Evolutionary conservation across 768 basidiomycete genomes (phyloP).

Genomic region (Hygrocybe punicea): DNA sequence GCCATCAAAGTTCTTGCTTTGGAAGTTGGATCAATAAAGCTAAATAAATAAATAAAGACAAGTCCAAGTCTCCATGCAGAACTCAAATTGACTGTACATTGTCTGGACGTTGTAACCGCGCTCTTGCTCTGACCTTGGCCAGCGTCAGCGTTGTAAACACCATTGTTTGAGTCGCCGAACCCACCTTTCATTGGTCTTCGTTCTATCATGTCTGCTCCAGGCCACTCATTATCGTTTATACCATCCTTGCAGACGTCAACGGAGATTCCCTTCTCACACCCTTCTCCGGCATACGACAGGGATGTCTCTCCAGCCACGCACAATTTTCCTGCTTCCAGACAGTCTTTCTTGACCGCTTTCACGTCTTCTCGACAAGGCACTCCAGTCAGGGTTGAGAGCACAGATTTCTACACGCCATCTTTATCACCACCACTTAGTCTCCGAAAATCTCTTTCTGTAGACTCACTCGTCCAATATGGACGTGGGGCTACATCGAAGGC

Average conservation of each 20-base stretch:
- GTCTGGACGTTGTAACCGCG: too few species aligned
- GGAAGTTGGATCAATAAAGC: not conserved
- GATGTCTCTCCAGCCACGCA: not conserved
- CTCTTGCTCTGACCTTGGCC: too few species aligned
- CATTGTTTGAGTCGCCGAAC: too few species aligned
- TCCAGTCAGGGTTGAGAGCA: not conserved
- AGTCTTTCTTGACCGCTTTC: conserved; percentile 42
- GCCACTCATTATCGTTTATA: not conserved
- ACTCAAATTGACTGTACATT: too few species aligned
- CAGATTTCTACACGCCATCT: conserved; percentile 24
- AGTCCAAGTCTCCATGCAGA: too few species aligned
- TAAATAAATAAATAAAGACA: not conserved
- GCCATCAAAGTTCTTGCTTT: not conserved
- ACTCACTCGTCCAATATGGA: conserved; percentile 60
- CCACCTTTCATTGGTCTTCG: not conserved
- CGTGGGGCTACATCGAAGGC: conserved; percentile 30
- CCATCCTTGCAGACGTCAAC: not conserved
- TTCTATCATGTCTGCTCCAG: not conserved
- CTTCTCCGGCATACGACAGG: not conserved
- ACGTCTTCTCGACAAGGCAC: conserved; percentile 31
- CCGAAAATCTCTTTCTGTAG: conserved; percentile 74
- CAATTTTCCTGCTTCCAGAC: not conserved
- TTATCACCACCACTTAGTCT: conserved; percentile 42
- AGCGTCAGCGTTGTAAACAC: too few species aligned
- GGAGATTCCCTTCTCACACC: not conserved